A percentile compares a stretch with the other conserved stretches of the same genome.
phyloP scores from a whole-genome alignment of 2,329 filamentous ascomycete genomes.

The Gyromitra esculenta region DNA sequence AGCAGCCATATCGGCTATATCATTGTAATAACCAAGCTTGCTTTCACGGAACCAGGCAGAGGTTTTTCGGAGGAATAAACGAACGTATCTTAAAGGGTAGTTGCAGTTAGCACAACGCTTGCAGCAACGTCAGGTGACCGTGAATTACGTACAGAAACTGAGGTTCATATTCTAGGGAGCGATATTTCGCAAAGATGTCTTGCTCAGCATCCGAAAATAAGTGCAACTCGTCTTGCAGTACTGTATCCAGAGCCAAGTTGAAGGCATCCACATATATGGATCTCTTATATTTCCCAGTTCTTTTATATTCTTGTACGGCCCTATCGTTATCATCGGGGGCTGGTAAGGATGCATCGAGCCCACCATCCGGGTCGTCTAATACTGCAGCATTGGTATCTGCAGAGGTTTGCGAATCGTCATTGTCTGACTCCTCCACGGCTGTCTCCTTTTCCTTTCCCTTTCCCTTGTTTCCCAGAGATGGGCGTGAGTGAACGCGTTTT shows the following conservation, averaged over 20 bases:
- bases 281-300: constrained; percentile 62
- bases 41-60: constrained; percentile 87
- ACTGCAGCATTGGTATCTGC: constrained; percentile 4
- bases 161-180: constrained; percentile 77
- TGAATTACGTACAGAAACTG: constrained; percentile 79
- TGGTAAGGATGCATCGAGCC: constrained; percentile 31
- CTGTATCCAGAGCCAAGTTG: constrained; percentile 88
- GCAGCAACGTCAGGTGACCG: background rate
- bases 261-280: constrained; percentile 98
- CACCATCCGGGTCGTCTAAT: constrained; percentile 7
- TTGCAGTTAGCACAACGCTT: constrained; percentile 10
- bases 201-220: constrained; percentile 84
- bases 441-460: constrained; percentile 7
- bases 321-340: constrained; percentile 20
- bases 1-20: constrained; percentile 77
- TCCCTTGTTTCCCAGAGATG: background rate
- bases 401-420: constrained; percentile 23
- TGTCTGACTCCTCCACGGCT: constrained; percentile 1
- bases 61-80: constrained; percentile 90
- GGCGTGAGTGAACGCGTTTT: constrained; percentile 26
- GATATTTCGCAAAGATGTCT: constrained; percentile 80
- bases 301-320: constrained; percentile 33
- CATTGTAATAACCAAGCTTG: constrained; percentile 80
- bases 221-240: constrained; percentile 86
- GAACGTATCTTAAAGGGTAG: constrained; percentile 74